Base-by-base conservation (phyloP, 2,329 filamentous ascomycete genomes). In the Colletotrichum costaricense region DNA sequence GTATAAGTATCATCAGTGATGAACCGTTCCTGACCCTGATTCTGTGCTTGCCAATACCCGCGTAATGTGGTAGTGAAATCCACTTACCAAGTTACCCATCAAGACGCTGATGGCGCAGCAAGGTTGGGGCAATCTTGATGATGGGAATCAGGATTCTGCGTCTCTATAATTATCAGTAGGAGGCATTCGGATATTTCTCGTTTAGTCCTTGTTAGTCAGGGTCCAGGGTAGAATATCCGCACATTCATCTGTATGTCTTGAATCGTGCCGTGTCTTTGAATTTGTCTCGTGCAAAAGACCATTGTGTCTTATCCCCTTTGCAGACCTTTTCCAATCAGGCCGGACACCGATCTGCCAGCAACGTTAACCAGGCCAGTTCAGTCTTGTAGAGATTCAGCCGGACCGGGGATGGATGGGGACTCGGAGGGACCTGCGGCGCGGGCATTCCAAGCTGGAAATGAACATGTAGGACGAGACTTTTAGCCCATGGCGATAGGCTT, bases 401-500 rank as follows among this genome's bases (percentile, higher is more conserved):
- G 42, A n/a, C 42, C 19, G 19, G 42, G 42, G 42, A 49, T 49
- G 42, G 8, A 49, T 22, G 42, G 19, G 42, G 42, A 8, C 19
- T 49, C 14, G 59, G 14, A 35, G 33, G 52, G 59, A 28, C 12
- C 19, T 69, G 14, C 55, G 54, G 33, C 26, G 49, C 42, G 42
- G 42, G 8, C 49, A 35, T 69, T 69, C 58, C 67, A 63, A 38
- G 59, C 26, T 35, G 26, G 62, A 58, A 59, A 67, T 55, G 38
- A 38, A 35, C n/a, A 46, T 49, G 26, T 58, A 54, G 63, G 22
- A 22, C 42, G 42, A 49, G 42, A 49, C 19, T 35, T n/a, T 46
- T 52, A 4, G 30, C 14, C 33, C 56, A 62, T 49, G 59, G 28
- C 49, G 60, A 65, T 65, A 62, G 55, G 70, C 67, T 73, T 73